Conservation (phyloP, 441 rosid genomes). For the Pelargonium cotyledonis region DNA sequence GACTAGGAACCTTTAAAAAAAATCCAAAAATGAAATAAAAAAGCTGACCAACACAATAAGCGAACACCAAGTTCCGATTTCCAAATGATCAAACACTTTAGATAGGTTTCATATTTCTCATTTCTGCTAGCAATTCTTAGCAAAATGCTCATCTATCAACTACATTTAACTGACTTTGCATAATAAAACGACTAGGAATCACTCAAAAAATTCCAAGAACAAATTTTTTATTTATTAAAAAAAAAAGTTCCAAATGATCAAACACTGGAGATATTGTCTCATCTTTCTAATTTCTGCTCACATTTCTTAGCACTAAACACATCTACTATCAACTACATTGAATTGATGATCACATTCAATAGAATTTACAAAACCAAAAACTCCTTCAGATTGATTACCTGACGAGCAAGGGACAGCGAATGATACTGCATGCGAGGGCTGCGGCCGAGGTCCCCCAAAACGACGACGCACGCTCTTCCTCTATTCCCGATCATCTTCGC, state of each 20-base stretch:
- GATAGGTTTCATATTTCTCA: too few relatives aligned
- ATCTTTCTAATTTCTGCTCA: not conserved
- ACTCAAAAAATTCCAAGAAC: not conserved
- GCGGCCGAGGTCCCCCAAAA: constrained; percentile 89
- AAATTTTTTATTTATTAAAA: too few relatives aligned
- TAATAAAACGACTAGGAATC: not conserved
- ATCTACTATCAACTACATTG: not conserved
- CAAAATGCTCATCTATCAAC: too few relatives aligned
- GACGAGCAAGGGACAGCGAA: constrained; percentile 77
- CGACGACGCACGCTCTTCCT: constrained; percentile 87
- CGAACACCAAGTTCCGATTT: not conserved
- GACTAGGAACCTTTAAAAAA: too few relatives aligned
- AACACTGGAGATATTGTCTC: too few relatives aligned
- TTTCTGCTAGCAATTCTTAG: too few relatives aligned
- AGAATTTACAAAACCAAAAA: not conserved
- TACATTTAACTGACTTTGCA: not conserved
- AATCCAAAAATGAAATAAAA: too few relatives aligned
- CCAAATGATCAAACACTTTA: too few relatives aligned
- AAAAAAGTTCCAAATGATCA: too few relatives aligned
- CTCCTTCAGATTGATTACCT: constrained; percentile 34
- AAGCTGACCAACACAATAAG: not conserved
- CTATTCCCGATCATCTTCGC: constrained; percentile 36
- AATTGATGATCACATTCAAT: not conserved
- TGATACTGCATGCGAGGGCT: constrained; percentile 89
- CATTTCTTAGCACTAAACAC: too few relatives aligned